Conservation (phyloP, 1,284 basidiomycete species). For the Tilletia indica region DNA sequence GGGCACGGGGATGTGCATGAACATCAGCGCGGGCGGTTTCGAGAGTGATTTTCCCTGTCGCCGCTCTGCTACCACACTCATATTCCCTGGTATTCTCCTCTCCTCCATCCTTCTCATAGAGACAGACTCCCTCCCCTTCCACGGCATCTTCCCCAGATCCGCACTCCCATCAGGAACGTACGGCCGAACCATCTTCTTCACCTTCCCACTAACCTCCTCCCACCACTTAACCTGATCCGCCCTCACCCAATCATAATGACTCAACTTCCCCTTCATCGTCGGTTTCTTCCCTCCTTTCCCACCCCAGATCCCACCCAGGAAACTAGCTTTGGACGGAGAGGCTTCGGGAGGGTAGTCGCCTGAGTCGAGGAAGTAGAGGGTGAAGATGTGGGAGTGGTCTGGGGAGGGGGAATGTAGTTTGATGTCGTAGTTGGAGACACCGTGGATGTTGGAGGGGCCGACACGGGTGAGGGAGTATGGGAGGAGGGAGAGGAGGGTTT, state of each 20-base stretch:
- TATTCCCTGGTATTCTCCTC: background rate
- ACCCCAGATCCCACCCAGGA: background rate
- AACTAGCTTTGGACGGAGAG: background rate
- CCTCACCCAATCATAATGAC: conserved; percentile 44
- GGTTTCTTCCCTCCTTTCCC: conserved; percentile 26
- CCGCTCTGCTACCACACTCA: background rate
- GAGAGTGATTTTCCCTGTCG: conserved; percentile 18
- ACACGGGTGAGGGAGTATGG: conserved; percentile 78
- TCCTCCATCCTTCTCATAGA: too few relatives aligned
- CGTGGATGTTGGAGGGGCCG: conserved; percentile 78
- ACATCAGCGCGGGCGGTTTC: conserved; percentile 44
- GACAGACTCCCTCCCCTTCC: background rate
- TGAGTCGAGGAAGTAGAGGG: conserved; percentile 89
- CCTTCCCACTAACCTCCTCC: conserved; percentile 21
- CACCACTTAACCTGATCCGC: conserved; percentile 51
- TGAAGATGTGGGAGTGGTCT: conserved; percentile 74
- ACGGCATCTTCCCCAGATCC: conserved; percentile 30
- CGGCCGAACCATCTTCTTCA: conserved; percentile 29
- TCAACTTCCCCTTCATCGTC: conserved; percentile 22
- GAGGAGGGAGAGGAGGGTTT: conserved; percentile 68
- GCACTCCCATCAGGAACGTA: conserved; percentile 36
- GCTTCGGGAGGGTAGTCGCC: conserved; percentile 60
- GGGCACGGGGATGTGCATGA: conserved; percentile 53
- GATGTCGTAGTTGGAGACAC: conserved; percentile 60
- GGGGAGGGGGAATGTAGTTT: conserved; percentile 27